These are phyloP conservation scores for Kluyveromyces sp. DNA, from an alignment of 1,139 yeast species.

Conservation along the genomic window DNA sequence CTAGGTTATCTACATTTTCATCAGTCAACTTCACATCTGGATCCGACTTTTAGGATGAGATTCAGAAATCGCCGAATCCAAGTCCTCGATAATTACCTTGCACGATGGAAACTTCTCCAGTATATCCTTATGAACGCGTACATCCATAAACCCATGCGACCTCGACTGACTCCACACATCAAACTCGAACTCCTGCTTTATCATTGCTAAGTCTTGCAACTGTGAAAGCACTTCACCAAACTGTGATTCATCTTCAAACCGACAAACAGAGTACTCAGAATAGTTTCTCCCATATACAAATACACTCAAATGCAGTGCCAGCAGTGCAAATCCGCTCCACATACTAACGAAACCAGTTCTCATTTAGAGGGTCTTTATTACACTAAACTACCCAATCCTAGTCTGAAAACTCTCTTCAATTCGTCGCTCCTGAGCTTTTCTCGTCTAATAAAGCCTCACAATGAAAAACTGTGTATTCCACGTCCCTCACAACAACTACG, in stretches of 20 bases:
- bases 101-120: constrained; percentile 15
- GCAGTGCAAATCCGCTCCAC: neutral
- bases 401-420: no score
- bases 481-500: no score
- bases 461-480: no score
- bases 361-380: neutral
- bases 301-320: neutral
- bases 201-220: constrained; percentile 6
- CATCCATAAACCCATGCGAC: constrained; percentile 32
- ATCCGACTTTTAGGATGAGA: constrained; percentile 8
- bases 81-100: constrained; percentile 43
- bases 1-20: constrained; percentile 1
- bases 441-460: no score
- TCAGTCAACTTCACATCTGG: constrained; percentile 35
- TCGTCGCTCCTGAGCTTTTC: no score
- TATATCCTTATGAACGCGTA: constrained; percentile 29
- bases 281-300: constrained; percentile 10
- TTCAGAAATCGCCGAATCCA: constrained; percentile 49
- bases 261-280: constrained; percentile 17
- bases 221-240: constrained; percentile 24
- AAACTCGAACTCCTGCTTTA: constrained; percentile 9
- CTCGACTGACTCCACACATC: constrained; percentile 31
- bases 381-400: no score
- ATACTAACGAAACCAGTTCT: neutral
- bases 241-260: constrained; percentile 16